phyloP scores from a whole-genome alignment of 2,329 filamentous ascomycete species.

The Aspergillus puulaauensis region DNA sequence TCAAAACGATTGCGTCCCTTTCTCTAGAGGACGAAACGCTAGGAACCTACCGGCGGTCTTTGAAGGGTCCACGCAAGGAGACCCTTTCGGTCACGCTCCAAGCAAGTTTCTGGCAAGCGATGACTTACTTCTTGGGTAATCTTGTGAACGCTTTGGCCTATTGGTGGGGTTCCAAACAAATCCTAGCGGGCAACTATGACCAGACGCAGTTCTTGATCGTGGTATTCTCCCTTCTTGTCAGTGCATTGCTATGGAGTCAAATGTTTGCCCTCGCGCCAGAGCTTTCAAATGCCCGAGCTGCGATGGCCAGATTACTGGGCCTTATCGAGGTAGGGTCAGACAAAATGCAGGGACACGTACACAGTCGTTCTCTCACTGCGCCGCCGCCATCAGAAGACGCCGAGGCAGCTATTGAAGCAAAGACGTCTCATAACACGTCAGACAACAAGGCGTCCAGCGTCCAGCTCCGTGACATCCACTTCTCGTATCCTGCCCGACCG shows the following conservation, averaged over 20 bases:
- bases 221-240: constrained; percentile 67
- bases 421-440: background rate
- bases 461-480: constrained; percentile 60
- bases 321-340: constrained; percentile 41
- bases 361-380: constrained; percentile 1
- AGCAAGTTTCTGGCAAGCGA: constrained; percentile 45
- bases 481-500: constrained; percentile 65
- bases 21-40: constrained; percentile 53
- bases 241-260: constrained; percentile 70
- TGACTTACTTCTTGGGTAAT: constrained; percentile 52
- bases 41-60: constrained; percentile 44
- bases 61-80: constrained; percentile 50
- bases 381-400: constrained; percentile 6
- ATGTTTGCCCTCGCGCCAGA: constrained; percentile 75
- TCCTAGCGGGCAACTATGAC: constrained; percentile 63
- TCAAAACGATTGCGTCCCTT: constrained; percentile 52
- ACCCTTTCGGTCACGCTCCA: constrained; percentile 50
- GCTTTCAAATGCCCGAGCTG: constrained; percentile 53
- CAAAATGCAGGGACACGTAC: constrained; percentile 28
- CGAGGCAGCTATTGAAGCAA: background rate
- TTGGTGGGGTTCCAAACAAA: constrained; percentile 74
- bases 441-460: constrained; percentile 42
- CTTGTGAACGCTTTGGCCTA: constrained; percentile 73
- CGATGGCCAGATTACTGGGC: constrained; percentile 57
- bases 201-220: constrained; percentile 72